Percentiles rank a stretch among this genome's conserved stretches.
Evolutionary conservation across 768 basidiomycete species (phyloP).

Genomic region (Lyophyllum atratum): DNA sequence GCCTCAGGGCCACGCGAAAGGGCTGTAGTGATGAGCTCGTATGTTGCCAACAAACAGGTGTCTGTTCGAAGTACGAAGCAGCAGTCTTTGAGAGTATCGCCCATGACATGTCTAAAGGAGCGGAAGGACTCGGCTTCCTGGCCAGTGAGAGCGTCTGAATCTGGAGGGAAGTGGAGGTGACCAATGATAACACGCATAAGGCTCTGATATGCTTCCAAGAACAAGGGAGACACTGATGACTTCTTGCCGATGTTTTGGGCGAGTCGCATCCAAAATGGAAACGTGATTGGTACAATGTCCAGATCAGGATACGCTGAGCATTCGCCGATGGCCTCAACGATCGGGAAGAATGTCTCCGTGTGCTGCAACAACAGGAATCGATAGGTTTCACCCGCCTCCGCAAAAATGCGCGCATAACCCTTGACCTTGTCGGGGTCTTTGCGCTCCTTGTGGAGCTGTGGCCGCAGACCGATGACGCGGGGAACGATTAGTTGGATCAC

Average conservation of each 20-base stretch:
- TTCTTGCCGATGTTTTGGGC: constrained; percentile 87
- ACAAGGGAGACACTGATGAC: constrained; percentile 68
- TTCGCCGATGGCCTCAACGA: constrained; percentile 92
- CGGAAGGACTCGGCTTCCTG: constrained; percentile 95
- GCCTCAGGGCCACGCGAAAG: constrained; percentile 59
- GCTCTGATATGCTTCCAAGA: constrained; percentile 79
- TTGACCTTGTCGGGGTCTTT: constrained; percentile 89
- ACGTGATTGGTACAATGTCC: constrained; percentile 96
- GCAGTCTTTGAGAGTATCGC: constrained; percentile 98
- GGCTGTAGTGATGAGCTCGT: constrained; percentile 76
- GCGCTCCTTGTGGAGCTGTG: constrained; percentile 55
- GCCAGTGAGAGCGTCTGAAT: constrained; percentile 60
- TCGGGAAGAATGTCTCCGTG: constrained; percentile 89
- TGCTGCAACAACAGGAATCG: constrained; percentile 86
- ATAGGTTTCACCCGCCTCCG: constrained; percentile 98
- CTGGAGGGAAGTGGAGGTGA: constrained; percentile 90
- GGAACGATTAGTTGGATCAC: constrained; percentile 89
- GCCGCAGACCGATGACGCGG: constrained; percentile 73
- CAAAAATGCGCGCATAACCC: constrained; percentile 88
- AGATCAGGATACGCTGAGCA: constrained; percentile 93
- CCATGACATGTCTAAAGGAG: constrained; percentile 96
- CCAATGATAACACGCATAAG: constrained; percentile 86
- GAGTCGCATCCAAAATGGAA: constrained; percentile 98
- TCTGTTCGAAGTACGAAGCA: constrained; percentile 91
- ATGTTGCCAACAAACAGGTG: constrained; percentile 77